Percentiles rank a stretch among this genome's conserved stretches.
Evolutionary conservation across 2,329 filamentous ascomycete genomes (phyloP).

Genomic region (Tolypocladium sp.): DNA sequence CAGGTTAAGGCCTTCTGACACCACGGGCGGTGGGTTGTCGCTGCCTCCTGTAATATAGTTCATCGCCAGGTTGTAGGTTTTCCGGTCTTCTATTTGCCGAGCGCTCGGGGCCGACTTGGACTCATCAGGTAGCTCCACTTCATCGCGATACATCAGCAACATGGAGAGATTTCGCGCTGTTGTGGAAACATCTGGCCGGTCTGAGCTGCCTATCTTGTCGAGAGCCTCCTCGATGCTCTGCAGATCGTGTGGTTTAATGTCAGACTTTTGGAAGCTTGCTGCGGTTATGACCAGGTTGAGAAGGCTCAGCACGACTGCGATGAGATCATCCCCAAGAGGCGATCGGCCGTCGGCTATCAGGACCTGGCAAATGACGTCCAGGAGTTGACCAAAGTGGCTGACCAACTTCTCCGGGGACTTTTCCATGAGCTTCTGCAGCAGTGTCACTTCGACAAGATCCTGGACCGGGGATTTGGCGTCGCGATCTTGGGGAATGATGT

Average conservation of each 20-base stretch:
- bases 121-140: conserved; percentile 36
- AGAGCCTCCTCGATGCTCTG: conserved; percentile 40
- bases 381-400: conserved; percentile 52
- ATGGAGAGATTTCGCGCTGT: conserved; percentile 49
- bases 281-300: conserved; percentile 52
- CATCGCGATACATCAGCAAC: conserved; percentile 46
- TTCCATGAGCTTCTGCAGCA: conserved; percentile 58
- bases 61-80: conserved; percentile 52
- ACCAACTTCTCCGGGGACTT: conserved; percentile 54
- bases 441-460: conserved; percentile 47
- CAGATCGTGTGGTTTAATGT: conserved; percentile 31
- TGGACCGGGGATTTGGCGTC: conserved; percentile 30
- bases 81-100: conserved; percentile 49
- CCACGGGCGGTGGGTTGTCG: conserved; percentile 58
- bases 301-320: conserved; percentile 48
- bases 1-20: conserved; percentile 54
- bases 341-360: conserved; percentile 36
- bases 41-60: conserved; percentile 49
- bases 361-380: conserved; percentile 55
- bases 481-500: conserved; percentile 19
- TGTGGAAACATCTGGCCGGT: conserved; percentile 32
- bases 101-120: conserved; percentile 28
- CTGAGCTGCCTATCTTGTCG: conserved; percentile 26
- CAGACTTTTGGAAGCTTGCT: conserved; percentile 42
- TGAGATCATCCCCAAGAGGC: conserved; percentile 35